These are phyloP conservation scores for Eremomyces bilateralis DNA, from an alignment of 495 filamentous ascomycete genomes.

Conservation along the genomic window DNA sequence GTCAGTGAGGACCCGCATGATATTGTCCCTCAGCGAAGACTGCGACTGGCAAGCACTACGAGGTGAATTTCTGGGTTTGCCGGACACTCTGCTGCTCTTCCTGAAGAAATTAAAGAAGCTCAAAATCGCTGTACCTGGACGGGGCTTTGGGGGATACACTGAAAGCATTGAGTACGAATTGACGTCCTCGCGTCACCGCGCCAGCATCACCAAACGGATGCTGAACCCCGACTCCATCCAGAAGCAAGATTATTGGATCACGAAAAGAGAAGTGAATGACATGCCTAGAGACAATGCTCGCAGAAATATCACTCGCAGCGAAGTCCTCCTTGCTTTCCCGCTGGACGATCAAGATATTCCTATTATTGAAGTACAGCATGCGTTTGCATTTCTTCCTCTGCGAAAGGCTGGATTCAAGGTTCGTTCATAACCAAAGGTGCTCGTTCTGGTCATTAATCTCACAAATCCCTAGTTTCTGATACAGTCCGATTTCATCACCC, in stretches of 20 bases:
- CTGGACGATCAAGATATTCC: slow-evolving; percentile 1
- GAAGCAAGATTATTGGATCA: neutral
- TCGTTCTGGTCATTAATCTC: neutral
- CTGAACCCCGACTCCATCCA: neutral
- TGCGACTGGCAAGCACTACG: neutral
- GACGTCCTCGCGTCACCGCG: neutral
- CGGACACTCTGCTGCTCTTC: slow-evolving; percentile 4
- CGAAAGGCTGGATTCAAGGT: slow-evolving; percentile 4
- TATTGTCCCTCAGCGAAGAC: neutral
- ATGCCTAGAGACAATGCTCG: slow-evolving; percentile 1
- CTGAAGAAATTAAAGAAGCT: neutral
- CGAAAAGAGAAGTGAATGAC: neutral
- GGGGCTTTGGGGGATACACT: too few species aligned
- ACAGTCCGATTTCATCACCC: slow-evolving; percentile 1
- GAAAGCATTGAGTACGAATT: too few species aligned
- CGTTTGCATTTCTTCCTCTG: slow-evolving; percentile 4
- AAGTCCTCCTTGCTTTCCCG: slow-evolving; percentile 4
- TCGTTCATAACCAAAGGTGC: neutral
- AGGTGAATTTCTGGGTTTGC: slow-evolving; percentile 2
- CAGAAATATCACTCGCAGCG: neutral
- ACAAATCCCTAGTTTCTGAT: slow-evolving; percentile 1
- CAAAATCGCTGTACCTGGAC: too few species aligned
- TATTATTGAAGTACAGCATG: slow-evolving; percentile 2
- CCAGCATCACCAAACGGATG: neutral
- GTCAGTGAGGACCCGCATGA: slow-evolving; percentile 1